Evolutionary conservation across 768 basidiomycete genomes (phyloP), one percentile per base, ranked within the genome.

Genomic region (Kwoniella sp.): DNA sequence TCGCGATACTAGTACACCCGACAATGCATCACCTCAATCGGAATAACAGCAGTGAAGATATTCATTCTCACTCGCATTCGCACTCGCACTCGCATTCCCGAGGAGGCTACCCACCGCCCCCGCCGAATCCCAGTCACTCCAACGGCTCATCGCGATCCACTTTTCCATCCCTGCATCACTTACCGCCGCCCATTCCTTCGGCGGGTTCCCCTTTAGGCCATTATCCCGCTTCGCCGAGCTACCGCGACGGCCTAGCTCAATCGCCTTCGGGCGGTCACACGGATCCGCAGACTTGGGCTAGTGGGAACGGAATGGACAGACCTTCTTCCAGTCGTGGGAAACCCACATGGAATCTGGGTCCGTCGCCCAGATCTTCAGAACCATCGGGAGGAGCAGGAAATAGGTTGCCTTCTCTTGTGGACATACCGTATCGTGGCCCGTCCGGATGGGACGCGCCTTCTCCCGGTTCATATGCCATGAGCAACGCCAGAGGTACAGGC

Each of bases 151-250:
- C 57, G 29, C 48, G 63, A 51, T 57, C 63, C 0, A 51, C 63
- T n/a, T 67, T 64, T 5, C 34, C 67, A 3, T 72, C 66, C 37
- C 28, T 54, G 25, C 65, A 66, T 53, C 63, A 69, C 56, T 53
- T 72, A 4, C 71, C 71, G 2, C 71, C 65, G 2, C 71, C 68
- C 20, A 58, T 72, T 26, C 68, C 71, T 12, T 69, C 68, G 2
- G 56, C 61, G 4, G 54, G 63, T 5, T 69, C 71, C n/a, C 67
- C 64, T 12, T 38, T 45, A 30, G 51, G 38, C 17, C 65, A 63
- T 50, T 66, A 59, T 17, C 65, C 67, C 25, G 34, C 64, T 31
- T 68, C 67, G 17, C 71, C 71, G 11, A 57, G 26, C 22, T 61
- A 57, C 34, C 25, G 71, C 34, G 67, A 72, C 54, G 52, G 48